Evolutionary conservation across 2,329 filamentous ascomycete genomes (phyloP), one percentile per base, ranked within the genome.

Genomic region (Cladosporium sphaerospermum): DNA sequence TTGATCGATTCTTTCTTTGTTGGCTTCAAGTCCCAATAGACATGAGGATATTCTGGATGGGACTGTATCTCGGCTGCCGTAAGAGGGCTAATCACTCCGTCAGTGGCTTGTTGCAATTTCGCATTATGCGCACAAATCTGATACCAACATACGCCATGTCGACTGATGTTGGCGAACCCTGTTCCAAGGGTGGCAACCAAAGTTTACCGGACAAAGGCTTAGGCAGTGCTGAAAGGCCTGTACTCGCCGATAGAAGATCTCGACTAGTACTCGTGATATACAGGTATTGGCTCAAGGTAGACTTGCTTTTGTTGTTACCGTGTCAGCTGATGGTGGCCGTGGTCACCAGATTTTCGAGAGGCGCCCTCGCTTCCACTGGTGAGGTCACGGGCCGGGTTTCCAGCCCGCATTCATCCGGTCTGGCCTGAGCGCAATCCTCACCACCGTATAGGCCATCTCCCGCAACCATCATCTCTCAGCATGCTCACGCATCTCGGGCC

Each of bases 1-100:
- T 80, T 70, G 6, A 81, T 64, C 41, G 77, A 77, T 4, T 84
- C 88, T 46, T 78, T 75, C 39, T 75, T 74, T 45, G 82, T 77
- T 4, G 89, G 84, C 61, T 83, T 77, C 18, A 95, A 79, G 28
- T 80, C 74, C 85, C 85, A 91, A 68, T 83, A 74, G 1, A 81
- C 79, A 45, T 85, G 79, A 3, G 78, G 72, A 62, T 81, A 91
- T 45, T 87, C 82, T 0, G 85, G 84, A 62, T 87, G 84, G 40
- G 77, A 71, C 57, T 80, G 67, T 32, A 85, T 79, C 63, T 87
- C 78, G 34, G 78, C 78, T 5, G 76, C 74, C 3, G 78, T 78
- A 54, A 77, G 59, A 49, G 73, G 71, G 55, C 51, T 53, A 11
- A 33, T 16, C 9, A n/a, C 10, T 10, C 19, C 10, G 43, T 52